These are phyloP conservation scores for Phialophora verrucosa DNA, from an alignment of 2,329 filamentous ascomycete species.

Conservation along the genomic window DNA sequence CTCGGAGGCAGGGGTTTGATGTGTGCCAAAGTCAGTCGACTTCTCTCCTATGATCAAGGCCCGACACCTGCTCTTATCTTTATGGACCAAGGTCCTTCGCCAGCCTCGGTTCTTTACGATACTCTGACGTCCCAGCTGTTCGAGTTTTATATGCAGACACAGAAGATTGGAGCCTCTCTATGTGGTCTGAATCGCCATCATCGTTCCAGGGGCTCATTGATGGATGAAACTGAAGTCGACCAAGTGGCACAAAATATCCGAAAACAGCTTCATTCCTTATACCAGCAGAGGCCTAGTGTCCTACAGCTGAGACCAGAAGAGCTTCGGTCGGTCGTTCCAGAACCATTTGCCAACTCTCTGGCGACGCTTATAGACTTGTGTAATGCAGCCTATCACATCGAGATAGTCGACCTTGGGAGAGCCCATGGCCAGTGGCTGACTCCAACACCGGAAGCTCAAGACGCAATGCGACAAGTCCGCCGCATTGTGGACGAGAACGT, in stretches of 20 bases:
- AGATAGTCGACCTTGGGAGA: slow-evolving; percentile 21
- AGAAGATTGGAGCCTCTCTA: slow-evolving; percentile 19
- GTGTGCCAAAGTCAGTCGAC: slow-evolving; percentile 16
- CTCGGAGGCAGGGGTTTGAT: slow-evolving; percentile 25
- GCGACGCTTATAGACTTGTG: slow-evolving; percentile 19
- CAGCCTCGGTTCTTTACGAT: slow-evolving; percentile 12
- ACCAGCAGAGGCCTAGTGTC: slow-evolving; percentile 43
- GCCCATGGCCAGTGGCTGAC: slow-evolving; percentile 15
- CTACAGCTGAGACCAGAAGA: slow-evolving; percentile 13
- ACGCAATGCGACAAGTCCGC: slow-evolving; percentile 22
- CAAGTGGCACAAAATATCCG: slow-evolving; percentile 47
- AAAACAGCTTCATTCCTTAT: slow-evolving; percentile 46
- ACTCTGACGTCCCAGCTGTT: slow-evolving; percentile 10
- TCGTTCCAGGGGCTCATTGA: slow-evolving; percentile 47
- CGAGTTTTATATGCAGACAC: slow-evolving; percentile 24
- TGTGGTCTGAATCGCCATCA: slow-evolving; percentile 46
- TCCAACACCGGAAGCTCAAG: slow-evolving; percentile 15
- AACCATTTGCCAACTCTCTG: neutral
- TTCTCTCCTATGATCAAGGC: slow-evolving; percentile 13
- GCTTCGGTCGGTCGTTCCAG: neutral
- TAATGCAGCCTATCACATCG: slow-evolving; percentile 19
- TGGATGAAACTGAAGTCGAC: slow-evolving; percentile 48
- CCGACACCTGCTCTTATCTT: slow-evolving; percentile 10
- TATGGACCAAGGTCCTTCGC: neutral
- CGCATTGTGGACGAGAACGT: slow-evolving; percentile 17